phyloP scores from a whole-genome alignment of 176 grass and related monocot genomes.

The Oryza glumipatula region DNA sequence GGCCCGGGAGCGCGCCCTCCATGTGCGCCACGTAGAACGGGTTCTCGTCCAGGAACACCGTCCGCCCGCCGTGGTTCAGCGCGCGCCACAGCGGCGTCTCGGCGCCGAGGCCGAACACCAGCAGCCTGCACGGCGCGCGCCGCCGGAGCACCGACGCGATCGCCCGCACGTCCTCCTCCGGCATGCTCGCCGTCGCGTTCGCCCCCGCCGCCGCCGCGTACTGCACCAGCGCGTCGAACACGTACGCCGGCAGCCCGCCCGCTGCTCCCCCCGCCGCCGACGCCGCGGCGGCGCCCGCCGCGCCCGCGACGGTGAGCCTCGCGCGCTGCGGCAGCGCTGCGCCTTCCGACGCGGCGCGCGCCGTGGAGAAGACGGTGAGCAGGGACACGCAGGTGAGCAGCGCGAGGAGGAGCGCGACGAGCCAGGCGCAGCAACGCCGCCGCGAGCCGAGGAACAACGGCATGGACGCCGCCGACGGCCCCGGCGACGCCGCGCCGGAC shows the following conservation, averaged over 20 bases:
- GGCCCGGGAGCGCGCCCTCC: slow-evolving; percentile 63
- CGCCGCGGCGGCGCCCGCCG: too few relatives aligned
- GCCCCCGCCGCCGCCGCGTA: slow-evolving; percentile 73
- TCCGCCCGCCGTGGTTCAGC: slow-evolving; percentile 91
- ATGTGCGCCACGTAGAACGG: slow-evolving; percentile 89
- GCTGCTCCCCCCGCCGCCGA: background rate
- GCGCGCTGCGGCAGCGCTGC: background rate
- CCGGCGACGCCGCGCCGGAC: slow-evolving; percentile 9
- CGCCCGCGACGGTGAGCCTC: background rate
- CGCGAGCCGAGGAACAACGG: slow-evolving; percentile 46
- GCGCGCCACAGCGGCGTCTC: slow-evolving; percentile 96
- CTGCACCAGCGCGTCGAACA: slow-evolving; percentile 86
- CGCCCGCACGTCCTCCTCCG: slow-evolving; percentile 61
- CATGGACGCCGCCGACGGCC: slow-evolving; percentile 11
- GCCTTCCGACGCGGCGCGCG: slow-evolving; percentile 2
- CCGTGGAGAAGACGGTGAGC: slow-evolving; percentile 64
- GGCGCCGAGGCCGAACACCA: slow-evolving; percentile 85
- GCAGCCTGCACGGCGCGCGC: slow-evolving; percentile 73
- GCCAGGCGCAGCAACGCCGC: slow-evolving; percentile 45
- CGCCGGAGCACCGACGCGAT: slow-evolving; percentile 78
- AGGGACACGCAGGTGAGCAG: slow-evolving; percentile 73
- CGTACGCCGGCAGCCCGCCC: slow-evolving; percentile 46
- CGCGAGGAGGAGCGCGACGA: slow-evolving; percentile 63
- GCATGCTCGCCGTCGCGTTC: slow-evolving; percentile 73
- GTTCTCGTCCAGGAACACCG: slow-evolving; percentile 99